phyloP scores from a whole-genome alignment of 2,329 filamentous ascomycete genomes.

The Rhexocercosporidium sp. region DNA sequence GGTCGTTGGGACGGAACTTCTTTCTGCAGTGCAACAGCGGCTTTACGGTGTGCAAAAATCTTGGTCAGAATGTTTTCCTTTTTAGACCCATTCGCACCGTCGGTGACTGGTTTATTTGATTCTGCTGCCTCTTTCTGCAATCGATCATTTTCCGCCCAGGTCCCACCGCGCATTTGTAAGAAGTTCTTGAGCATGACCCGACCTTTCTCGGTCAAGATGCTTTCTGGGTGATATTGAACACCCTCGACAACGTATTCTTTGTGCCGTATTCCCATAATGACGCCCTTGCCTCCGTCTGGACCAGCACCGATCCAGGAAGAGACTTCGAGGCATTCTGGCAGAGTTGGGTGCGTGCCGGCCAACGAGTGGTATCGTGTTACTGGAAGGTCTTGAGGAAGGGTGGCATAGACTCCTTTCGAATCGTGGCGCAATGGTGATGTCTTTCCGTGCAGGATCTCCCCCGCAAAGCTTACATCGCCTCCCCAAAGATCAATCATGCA shows the following conservation, averaged over 20 bases:
- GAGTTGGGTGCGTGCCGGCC: conserved; percentile 85
- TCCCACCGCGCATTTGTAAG: conserved; percentile 83
- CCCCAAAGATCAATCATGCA: conserved; percentile 96
- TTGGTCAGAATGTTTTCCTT: conserved; percentile 87
- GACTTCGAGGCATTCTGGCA: conserved; percentile 85
- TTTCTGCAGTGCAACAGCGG: conserved; percentile 80
- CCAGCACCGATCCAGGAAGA: conserved; percentile 85
- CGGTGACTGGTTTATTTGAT: conserved; percentile 33
- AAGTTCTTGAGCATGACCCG: conserved; percentile 93
- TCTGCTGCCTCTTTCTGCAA: conserved; percentile 52
- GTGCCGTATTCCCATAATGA: conserved; percentile 97
- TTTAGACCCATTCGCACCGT: conserved; percentile 50
- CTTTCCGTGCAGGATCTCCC: conserved; percentile 97
- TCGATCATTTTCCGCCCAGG: conserved; percentile 81
- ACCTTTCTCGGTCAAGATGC: conserved; percentile 89
- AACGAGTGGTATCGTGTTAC: conserved; percentile 97
- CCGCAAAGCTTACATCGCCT: conserved; percentile 87
- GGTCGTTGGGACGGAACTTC: conserved; percentile 82
- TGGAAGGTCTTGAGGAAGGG: conserved; percentile 78
- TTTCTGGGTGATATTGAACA: conserved; percentile 97
- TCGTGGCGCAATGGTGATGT: conserved; percentile 92
- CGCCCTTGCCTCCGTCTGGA: conserved; percentile 75
- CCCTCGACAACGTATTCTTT: conserved; percentile 91
- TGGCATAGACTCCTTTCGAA: conserved; percentile 85
- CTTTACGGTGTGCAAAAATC: conserved; percentile 84